A percentile compares a stretch with the other conserved stretches of the same genome.
These are phyloP conservation scores for Pseudonitzschia pungens DNA, from an alignment of 108 stramenopile genomes.

Conservation along the genomic window DNA sequence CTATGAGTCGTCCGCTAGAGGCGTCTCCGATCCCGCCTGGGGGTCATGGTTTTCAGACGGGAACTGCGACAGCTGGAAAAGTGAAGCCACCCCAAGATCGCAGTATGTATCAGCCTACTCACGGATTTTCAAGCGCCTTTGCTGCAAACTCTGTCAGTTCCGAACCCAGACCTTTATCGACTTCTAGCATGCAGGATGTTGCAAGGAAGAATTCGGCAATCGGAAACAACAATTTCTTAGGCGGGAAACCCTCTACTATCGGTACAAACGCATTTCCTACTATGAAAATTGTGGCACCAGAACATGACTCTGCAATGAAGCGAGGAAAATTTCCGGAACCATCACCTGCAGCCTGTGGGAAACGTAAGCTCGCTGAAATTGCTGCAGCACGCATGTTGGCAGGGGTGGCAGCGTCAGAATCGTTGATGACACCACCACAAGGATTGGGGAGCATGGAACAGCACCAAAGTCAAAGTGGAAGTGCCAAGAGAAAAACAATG, in stretches of 20 bases:
- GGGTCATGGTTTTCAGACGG: constrained; percentile 20
- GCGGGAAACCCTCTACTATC: background rate
- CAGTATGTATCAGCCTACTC: constrained; percentile 9
- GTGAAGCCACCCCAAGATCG: background rate
- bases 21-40: background rate
- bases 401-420: constrained; percentile 47
- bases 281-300: constrained; percentile 71
- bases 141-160: background rate
- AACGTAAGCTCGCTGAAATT: constrained; percentile 83
- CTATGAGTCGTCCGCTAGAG: background rate
- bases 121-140: constrained; percentile 13
- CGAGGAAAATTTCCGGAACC: constrained; percentile 77
- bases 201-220: background rate
- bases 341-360: constrained; percentile 84
- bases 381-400: constrained; percentile 85
- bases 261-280: constrained; percentile 31
- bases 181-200: background rate
- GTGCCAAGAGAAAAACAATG: background rate
- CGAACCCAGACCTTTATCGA: background rate
- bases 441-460: background rate
- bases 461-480: background rate
- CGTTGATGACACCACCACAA: constrained; percentile 5
- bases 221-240: background rate
- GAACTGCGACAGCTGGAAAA: background rate
- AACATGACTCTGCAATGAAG: constrained; percentile 45